These are phyloP conservation scores for Uromyces viciae-fabae DNA, from an alignment of 1,284 basidiomycete genomes.

Conservation along the genomic window DNA sequence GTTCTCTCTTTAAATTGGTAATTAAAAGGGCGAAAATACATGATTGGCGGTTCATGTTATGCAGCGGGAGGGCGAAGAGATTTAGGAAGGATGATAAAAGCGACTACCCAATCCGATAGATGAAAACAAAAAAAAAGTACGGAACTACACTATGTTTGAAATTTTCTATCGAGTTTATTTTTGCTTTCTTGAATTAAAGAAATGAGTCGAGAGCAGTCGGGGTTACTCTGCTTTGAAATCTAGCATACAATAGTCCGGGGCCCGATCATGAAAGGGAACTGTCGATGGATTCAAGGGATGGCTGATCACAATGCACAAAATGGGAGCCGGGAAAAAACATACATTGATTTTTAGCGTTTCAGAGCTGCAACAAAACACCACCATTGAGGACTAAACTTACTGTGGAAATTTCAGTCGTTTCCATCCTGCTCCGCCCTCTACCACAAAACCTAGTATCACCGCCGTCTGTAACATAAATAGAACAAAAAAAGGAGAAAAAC, in stretches of 20 bases:
- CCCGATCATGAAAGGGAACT: conserved; percentile 1
- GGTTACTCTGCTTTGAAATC: conserved; percentile 7
- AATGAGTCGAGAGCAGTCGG: no score
- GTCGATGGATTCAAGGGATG: conserved; percentile 26
- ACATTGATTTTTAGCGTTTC: neutral
- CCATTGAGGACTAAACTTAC: neutral
- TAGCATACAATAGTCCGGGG: conserved; percentile 35
- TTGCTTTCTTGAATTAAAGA: no score
- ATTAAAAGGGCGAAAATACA: no score
- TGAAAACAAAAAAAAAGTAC: no score
- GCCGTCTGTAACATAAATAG: conserved; percentile 1
- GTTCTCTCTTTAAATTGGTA: no score
- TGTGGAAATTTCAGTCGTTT: conserved; percentile 33
- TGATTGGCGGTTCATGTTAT: no score
- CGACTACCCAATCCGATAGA: no score
- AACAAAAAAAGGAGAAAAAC: neutral
- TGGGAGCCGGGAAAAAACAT: neutral
- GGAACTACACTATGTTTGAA: no score
- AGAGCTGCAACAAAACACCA: neutral
- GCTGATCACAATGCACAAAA: neutral
- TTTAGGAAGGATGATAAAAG: no score
- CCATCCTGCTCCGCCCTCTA: conserved; percentile 45
- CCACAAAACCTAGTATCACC: conserved; percentile 23
- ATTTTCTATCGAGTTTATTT: no score
- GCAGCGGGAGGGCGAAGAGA: no score